Evolutionary conservation across 176 grass and related monocot species (phyloP).

Genomic region (Zea luxurians): DNA sequence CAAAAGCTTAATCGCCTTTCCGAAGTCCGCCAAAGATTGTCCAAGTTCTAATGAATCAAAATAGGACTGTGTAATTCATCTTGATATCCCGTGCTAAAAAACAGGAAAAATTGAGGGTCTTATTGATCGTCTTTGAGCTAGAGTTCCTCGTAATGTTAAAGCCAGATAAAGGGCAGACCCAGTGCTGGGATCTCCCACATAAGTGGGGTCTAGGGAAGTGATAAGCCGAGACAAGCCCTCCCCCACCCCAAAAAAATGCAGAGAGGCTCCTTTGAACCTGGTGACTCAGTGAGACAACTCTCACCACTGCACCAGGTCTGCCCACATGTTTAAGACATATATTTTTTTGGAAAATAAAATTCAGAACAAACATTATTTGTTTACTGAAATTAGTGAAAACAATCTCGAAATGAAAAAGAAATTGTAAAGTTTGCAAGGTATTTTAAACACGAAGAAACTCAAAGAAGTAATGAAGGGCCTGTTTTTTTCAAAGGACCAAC

Average conservation of each 20-base stretch:
- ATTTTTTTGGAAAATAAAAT: neutral
- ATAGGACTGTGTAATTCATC: constrained; percentile 26
- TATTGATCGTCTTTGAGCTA: neutral
- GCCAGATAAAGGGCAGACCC: neutral
- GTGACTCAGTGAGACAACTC: no score
- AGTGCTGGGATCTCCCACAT: no score
- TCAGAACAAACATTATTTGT: neutral
- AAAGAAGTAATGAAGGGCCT: neutral
- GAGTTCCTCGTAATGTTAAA: constrained; percentile 13
- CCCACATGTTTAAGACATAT: no score
- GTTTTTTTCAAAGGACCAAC: constrained; percentile 8
- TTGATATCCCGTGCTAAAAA: constrained; percentile 29
- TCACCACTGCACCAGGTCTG: no score
- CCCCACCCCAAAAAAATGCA: no score
- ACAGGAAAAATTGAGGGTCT: constrained; percentile 18
- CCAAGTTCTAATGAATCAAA: constrained; percentile 68
- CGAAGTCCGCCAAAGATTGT: constrained; percentile 90
- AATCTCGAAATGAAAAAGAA: constrained; percentile 10
- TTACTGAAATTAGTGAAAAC: constrained; percentile 2
- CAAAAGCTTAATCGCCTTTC: constrained; percentile 93
- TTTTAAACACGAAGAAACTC: neutral
- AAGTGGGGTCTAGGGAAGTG: no score
- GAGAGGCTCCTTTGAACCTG: no score
- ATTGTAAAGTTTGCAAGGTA: neutral
- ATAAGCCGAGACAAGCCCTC: no score